phyloP scores from a whole-genome alignment of 108 stramenopile species.

The Pelagomonas calceolata region DNA sequence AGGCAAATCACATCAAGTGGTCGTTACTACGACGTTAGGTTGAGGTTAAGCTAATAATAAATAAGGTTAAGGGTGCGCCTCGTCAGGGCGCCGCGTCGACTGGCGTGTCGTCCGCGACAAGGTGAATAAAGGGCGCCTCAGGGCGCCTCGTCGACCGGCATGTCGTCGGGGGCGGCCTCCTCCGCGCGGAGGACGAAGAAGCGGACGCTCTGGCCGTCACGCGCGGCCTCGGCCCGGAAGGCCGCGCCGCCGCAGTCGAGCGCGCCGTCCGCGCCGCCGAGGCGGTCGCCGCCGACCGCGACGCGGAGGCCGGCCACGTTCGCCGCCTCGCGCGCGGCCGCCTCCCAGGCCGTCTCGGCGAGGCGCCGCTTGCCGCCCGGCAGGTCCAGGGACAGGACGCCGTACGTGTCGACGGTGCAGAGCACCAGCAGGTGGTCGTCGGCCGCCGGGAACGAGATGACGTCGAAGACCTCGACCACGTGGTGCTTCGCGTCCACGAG shows the following conservation, averaged over 20 bases:
- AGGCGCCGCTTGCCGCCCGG: not conserved
- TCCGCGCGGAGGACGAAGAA: not conserved
- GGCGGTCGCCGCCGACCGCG: not conserved
- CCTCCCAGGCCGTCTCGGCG: conserved; percentile 1
- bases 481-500: not conserved
- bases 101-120: too few species aligned
- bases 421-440: not conserved
- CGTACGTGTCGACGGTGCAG: not conserved
- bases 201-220: not conserved
- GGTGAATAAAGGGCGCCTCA: too few species aligned
- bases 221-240: not conserved
- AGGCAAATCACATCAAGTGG: too few species aligned
- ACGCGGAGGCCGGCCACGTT: not conserved
- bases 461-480: not conserved
- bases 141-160: too few species aligned
- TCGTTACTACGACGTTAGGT: too few species aligned
- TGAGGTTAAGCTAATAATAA: too few species aligned
- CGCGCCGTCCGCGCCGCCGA: not conserved
- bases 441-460: not conserved
- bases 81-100: too few species aligned
- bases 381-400: not conserved
- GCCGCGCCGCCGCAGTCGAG: not conserved
- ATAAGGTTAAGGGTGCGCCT: too few species aligned
- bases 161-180: too few species aligned
- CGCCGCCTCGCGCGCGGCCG: not conserved